Conservation (phyloP, 805 yeast genomes). For the Ogataea sp. region DNA sequence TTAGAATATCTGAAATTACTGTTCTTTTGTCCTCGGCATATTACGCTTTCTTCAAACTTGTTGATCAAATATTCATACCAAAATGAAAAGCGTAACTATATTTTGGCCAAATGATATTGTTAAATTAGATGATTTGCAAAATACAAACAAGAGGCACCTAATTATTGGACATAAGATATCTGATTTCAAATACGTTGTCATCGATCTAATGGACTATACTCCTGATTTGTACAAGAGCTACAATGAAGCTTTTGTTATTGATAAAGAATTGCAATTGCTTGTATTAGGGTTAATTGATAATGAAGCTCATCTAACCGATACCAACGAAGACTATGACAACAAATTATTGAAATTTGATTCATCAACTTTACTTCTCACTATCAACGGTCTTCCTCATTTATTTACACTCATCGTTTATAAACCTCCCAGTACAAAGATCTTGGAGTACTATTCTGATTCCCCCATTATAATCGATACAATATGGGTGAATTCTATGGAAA, state of each 20-base stretch:
- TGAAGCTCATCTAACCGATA: too few species aligned
- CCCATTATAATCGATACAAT: constrained; percentile 62
- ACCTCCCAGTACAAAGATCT: constrained; percentile 60
- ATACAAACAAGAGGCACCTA: too few species aligned
- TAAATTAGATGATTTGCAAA: too few species aligned
- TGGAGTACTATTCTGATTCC: constrained; percentile 71
- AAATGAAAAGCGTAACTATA: too few species aligned
- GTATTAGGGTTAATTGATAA: constrained; percentile 21
- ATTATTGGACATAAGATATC: constrained; percentile 21
- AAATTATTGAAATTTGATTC: constrained; percentile 9
- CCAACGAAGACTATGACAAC: too few species aligned
- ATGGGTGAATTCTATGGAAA: constrained; percentile 15
- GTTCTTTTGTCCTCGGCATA: neutral
- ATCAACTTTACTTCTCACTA: too few species aligned
- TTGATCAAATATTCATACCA: neutral
- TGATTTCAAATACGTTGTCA: constrained; percentile 14
- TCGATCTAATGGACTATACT: constrained; percentile 12
- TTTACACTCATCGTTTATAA: constrained; percentile 41
- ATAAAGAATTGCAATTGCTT: constrained; percentile 14
- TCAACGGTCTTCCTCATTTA: too few species aligned
- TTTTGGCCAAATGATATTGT: constrained; percentile 25
- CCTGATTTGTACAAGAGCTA: constrained; percentile 8
- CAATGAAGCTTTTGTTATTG: constrained; percentile 7
- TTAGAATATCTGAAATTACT: constrained; percentile 1
- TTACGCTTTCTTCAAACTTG: neutral